Conservation (phyloP, 2,329 filamentous ascomycete species). For the Periconia sp. region DNA sequence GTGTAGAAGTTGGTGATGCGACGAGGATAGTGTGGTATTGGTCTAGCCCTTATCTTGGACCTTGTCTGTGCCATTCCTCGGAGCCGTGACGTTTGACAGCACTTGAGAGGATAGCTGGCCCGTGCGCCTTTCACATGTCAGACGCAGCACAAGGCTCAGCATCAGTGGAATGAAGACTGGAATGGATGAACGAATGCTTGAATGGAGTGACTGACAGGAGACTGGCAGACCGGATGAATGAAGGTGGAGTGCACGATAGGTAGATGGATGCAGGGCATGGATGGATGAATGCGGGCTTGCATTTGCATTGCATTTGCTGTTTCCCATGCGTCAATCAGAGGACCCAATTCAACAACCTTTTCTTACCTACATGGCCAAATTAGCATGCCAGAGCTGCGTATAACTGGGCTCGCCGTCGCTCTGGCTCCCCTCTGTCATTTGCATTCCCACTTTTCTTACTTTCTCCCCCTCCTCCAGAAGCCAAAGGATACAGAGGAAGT, state of each 20-base stretch:
- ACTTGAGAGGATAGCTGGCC: background rate
- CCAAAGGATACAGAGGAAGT: background rate
- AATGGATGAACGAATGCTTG: too few relatives aligned
- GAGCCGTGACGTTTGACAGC: background rate
- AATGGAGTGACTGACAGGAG: too few relatives aligned
- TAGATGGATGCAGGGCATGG: background rate
- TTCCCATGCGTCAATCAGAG: background rate
- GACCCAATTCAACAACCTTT: background rate
- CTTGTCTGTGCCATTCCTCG: background rate
- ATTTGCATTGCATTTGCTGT: background rate
- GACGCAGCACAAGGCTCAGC: too few relatives aligned
- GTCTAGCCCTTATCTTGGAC: background rate
- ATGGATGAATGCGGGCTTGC: background rate
- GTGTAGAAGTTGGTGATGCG: too few relatives aligned
- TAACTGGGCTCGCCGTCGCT: background rate
- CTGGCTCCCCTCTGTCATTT: background rate
- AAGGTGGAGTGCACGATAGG: background rate
- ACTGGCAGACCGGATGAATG: background rate
- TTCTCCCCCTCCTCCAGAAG: background rate
- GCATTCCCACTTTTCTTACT: background rate
- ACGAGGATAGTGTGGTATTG: background rate
- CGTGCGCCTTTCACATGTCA: background rate
- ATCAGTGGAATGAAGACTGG: too few relatives aligned
- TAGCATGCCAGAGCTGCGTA: background rate
- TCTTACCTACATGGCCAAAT: background rate